Base-by-base conservation (phyloP, 2,329 filamentous ascomycete species). In the Teratosphaeria pseudoeucalypti region DNA sequence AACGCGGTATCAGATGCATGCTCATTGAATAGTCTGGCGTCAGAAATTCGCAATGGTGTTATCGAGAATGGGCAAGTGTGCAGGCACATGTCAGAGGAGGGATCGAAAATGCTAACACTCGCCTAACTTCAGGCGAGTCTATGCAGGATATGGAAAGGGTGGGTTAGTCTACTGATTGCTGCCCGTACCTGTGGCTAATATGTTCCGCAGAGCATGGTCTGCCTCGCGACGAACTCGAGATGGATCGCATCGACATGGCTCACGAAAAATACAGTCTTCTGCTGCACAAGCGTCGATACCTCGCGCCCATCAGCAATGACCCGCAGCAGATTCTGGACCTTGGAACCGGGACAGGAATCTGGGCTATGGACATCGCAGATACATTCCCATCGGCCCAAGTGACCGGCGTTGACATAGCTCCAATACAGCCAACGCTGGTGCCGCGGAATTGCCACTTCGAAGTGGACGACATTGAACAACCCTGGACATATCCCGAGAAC, bases 341-440 rank as follows among this genome's bases (percentile, higher is more conserved):
- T 57, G 92, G 91, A 52, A 92, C 88, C 63, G 92, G 92, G 19
- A 95, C 90, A 0, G 90, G 90, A 52, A 92, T 95, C 62, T 97
- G 92, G 92, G 85, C 88, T 49, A 89, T 95, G 67, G 67, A 67
- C 19, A 74, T 77, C 59, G 66, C 61, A 11, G 66, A 69, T 32
- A 54, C 61, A 27, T 63, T 58, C 49, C 66, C 66, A 43, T 57
- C 65, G 16, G 63, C 65, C 29, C 66, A 70, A 29, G 73, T 82
- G 47, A 74, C 74, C 3, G 79, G 78, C 47, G 76, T 73, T 10
- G 73, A 74, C 57, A 68, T 75, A 12, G 67, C 65, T 49, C 70
- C 71, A 14, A 73, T 72, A 4, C 74, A 75, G 58, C 73, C 72
- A 1, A 58, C 61, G 7, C 65, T 62, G 65, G 64, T 68, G 4